Conservation (phyloP, 257 asterid genomes). For the Linderniella brevidens region DNA sequence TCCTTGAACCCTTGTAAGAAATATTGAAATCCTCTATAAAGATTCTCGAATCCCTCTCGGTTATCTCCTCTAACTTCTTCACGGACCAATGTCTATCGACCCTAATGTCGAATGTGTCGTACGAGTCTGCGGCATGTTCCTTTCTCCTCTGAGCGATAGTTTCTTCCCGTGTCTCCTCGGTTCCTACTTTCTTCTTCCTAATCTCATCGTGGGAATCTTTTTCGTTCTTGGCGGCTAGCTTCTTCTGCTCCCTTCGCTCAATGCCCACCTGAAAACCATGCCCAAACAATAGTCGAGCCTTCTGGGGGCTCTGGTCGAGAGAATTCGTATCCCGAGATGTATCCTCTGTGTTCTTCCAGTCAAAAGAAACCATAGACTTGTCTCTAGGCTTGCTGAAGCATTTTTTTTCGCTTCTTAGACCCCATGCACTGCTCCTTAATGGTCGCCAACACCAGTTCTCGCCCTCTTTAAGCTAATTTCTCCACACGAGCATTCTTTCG, state of each 20-base stretch:
- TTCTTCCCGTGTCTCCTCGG: constrained; percentile 26
- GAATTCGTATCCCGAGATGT: constrained; percentile 36
- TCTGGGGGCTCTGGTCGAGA: constrained; percentile 33
- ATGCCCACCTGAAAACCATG: constrained; percentile 35
- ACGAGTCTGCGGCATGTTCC: too few species aligned
- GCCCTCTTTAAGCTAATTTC: constrained; percentile 27
- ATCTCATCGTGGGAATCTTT: constrained; percentile 25
- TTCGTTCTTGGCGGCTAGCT: constrained; percentile 28
- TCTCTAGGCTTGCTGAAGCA: constrained; percentile 32
- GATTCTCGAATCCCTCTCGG: constrained; percentile 27
- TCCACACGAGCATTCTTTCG: constrained; percentile 14
- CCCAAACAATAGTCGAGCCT: constrained; percentile 28
- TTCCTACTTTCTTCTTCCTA: constrained; percentile 33
- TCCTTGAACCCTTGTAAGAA: constrained; percentile 41
- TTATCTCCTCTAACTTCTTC: too few species aligned
- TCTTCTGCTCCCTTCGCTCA: constrained; percentile 41
- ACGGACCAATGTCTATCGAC: too few species aligned
- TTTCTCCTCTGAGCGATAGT: not conserved
- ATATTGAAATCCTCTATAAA: constrained; percentile 29
- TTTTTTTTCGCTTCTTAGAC: constrained; percentile 33
- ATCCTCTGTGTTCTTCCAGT: constrained; percentile 44
- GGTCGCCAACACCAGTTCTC: constrained; percentile 27
- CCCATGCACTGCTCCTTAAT: constrained; percentile 11
- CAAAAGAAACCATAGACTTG: constrained; percentile 32
- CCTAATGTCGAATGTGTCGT: too few species aligned